A percentile compares a stretch with the other conserved stretches of the same genome.
Conservation (phyloP, 208 protist genomes). For the Porcisia hertigi region DNA sequence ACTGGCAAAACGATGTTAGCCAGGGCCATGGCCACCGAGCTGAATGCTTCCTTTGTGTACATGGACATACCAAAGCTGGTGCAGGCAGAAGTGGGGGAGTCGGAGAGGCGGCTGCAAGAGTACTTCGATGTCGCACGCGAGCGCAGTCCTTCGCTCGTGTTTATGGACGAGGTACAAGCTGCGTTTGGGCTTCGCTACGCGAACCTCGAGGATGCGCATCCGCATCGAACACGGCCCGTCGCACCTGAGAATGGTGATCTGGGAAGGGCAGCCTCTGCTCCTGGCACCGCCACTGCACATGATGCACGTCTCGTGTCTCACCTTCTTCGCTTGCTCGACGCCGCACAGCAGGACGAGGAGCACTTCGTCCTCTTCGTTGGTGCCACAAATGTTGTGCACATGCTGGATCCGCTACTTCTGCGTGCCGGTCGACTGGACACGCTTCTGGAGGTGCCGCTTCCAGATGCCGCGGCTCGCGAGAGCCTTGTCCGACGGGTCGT, state of each 20-base stretch:
- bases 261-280: background rate
- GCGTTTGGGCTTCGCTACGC: constrained; percentile 66
- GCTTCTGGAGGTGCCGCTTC: constrained; percentile 65
- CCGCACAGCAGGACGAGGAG: constrained; percentile 55
- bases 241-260: background rate
- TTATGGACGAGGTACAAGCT: constrained; percentile 96
- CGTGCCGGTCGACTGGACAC: constrained; percentile 83
- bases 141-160: constrained; percentile 85
- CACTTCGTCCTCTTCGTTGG: constrained; percentile 76
- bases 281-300: constrained; percentile 31
- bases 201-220: background rate
- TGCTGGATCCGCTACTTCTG: constrained; percentile 73
- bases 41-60: constrained; percentile 90
- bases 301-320: constrained; percentile 75
- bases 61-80: constrained; percentile 87
- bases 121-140: constrained; percentile 85
- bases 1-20: constrained; percentile 94
- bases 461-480: constrained; percentile 48
- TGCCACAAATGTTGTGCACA: constrained; percentile 76
- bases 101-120: constrained; percentile 78
- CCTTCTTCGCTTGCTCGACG: constrained; percentile 74
- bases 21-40: constrained; percentile 90
- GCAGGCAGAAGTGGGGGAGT: constrained; percentile 91
- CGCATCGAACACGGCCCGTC: background rate
- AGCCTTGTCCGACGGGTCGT: constrained; percentile 52